Evolutionary conservation across 495 filamentous ascomycete genomes (phyloP).

Genomic region (Geopyxis carbonaria): DNA sequence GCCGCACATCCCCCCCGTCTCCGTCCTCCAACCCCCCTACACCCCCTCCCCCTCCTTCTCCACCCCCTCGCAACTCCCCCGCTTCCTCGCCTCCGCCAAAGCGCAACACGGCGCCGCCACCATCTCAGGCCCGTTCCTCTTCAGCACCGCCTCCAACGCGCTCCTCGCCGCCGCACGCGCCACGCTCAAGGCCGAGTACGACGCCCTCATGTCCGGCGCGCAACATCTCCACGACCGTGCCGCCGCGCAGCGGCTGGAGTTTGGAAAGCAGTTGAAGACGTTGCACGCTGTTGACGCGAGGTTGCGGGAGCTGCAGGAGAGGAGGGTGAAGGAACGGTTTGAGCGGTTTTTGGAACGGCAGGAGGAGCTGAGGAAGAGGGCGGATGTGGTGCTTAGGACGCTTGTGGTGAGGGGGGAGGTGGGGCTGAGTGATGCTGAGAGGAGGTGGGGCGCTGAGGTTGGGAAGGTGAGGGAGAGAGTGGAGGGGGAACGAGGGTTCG

Average conservation of each 20-base stretch:
- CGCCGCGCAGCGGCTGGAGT: constrained; percentile 19
- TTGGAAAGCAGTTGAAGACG: constrained; percentile 17
- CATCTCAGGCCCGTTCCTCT: not conserved
- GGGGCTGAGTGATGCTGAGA: constrained; percentile 20
- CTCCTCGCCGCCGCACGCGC: constrained; percentile 14
- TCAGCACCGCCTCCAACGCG: constrained; percentile 9
- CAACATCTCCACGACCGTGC: constrained; percentile 24
- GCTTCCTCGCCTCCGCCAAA: too few species aligned
- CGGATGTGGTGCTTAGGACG: constrained; percentile 16
- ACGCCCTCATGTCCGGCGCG: constrained; percentile 18
- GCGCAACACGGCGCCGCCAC: not conserved
- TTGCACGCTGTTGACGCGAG: constrained; percentile 12
- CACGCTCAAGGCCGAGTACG: constrained; percentile 18
- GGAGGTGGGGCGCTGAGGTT: constrained; percentile 19
- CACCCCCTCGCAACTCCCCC: constrained; percentile 7
- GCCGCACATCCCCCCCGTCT: constrained; percentile 5
- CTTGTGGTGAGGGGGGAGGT: constrained; percentile 15
- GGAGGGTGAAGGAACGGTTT: constrained; percentile 11
- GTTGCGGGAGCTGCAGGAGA: constrained; percentile 7
- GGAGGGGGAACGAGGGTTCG: constrained; percentile 8
- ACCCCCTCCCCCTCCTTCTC: constrained; percentile 11
- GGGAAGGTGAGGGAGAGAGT: constrained; percentile 13
- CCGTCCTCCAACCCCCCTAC: constrained; percentile 15
- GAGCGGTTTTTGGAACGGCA: constrained; percentile 15
- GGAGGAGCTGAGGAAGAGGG: constrained; percentile 19